Evolutionary conservation across 495 filamentous ascomycete genomes (phyloP), one percentile per base, ranked within the genome.

Genomic region (Daldinia loculata): DNA sequence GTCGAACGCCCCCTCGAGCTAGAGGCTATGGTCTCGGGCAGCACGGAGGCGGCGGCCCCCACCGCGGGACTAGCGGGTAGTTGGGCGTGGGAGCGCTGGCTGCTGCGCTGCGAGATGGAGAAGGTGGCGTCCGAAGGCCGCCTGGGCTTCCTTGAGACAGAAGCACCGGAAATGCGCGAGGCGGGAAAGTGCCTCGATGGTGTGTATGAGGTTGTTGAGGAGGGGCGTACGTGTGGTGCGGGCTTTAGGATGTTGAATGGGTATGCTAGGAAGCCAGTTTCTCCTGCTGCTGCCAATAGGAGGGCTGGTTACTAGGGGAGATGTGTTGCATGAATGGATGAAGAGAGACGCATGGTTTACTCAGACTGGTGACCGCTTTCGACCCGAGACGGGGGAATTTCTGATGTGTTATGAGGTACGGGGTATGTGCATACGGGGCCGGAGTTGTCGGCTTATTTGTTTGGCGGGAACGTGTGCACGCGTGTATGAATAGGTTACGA

Each of bases 11-110:
- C 86, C 30, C 86, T 86, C 58, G 87, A 87, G 52, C 85, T 91
- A 52, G 89, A 90, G 67, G 89, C 87, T 6, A 89, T 90, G 41
- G 84, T 92, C 5, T 80, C 80, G 22, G 94, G 93, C 2, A 92
- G 88, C 56, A 91, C 92, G 0, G 87, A 88, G 24, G 88, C 91
- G 70, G 87, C 88, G 22, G 92, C 93, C 1, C 88, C 84, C 63
- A 83, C 97, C 55, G 89, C 93, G 0, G 93, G 93, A 6, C 74
- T 98, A 17, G 87, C 97, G 4, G 95, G 94, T 12, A 88, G 90
- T 27, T 97, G 95, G 93, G 87, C 90, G 71, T 99, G 95, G 95
- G 95, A 98, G 86, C 91, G 92, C 79, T 98, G 95, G 95, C 86
- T 98, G 79, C 76, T 98, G 67, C 93, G 91, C 80, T 81, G 94